Base-by-base conservation (phyloP, 2,329 filamentous ascomycete genomes). In the Nemania abortiva region DNA sequence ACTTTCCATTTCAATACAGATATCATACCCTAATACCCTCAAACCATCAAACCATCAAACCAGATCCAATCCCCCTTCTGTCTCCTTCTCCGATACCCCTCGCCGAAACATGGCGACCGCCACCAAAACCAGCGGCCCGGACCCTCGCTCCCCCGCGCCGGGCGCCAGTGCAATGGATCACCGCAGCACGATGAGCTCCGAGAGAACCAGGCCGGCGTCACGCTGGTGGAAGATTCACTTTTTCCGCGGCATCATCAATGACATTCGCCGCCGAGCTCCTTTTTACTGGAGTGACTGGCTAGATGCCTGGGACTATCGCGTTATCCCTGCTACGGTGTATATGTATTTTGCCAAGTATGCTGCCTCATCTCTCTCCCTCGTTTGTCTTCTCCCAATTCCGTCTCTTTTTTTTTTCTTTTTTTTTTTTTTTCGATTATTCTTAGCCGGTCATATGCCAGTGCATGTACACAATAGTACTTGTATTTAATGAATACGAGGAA, bases 311-410 rank as follows among this genome's bases (percentile, higher is more conserved):
- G 92, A 97, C 78, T 97, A 97, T 82, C 89, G 94, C 63, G 92
- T 97, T 50, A 87, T 97, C 47, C 94, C 94, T 1, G 93, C 93
- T 18, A 97, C 94, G 10, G 84, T 97, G 34, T 97, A 97, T 81
- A 97, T 97, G 92, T 97, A 96, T 83, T 97, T 97, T 86, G 93
- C 94, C 71, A 97, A 97, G 93, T 95, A 86, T 70, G 84, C 73
- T 6, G 27, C 22, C 58, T 24, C 24, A 1, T 22, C 10, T 6
- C 63, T 39, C 60, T 39, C 18, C 53, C 31, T 39, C 27, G 39
- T 54, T 27, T 68, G 54, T 58, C 45, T 24, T 2, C 24, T 57
- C 34, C 9, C 6, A 5, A 22, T n/a, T 20, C 58, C n/a, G n/a
- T n/a, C n/a, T n/a, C n/a, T n/a, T n/a, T n/a, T n/a, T n/a, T n/a